Base-by-base conservation (phyloP, 495 filamentous ascomycete species). In the Physcia stellaris region DNA sequence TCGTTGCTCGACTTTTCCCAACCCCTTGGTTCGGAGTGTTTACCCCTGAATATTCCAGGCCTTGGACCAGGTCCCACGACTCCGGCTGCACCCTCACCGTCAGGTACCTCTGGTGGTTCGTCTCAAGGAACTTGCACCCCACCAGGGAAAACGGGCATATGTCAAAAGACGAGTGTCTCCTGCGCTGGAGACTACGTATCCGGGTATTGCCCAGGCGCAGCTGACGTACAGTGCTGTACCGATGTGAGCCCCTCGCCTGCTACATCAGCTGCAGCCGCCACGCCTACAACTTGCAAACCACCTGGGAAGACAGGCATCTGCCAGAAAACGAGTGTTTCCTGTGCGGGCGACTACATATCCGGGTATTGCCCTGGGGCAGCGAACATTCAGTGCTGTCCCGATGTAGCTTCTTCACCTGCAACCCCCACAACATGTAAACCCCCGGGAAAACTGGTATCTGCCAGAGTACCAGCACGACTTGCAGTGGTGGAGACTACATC, bases 1-100 rank as follows among this genome's bases (percentile, higher is more conserved):
- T 9, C 18, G 24, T 13, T 46, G 3, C 40, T 9, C 6, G 2
- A 19, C 6, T 9, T 17, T 11, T 27, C 34, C 1, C 13, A 32
- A 20, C 35, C 29, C 22, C 24, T 50, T 12, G 7, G 23, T 6
- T 32, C 33, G 3, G 4, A 18, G 2, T 50, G 47, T 32, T 47
- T 28, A n/a, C 47, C 47, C 18, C 24, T 50, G 11, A 29, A 6
- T 19, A 47, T 50, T 24, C 47, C 47, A 0, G 36, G 31, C 0
- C 17, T 46, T 17, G 19, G 12, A 17, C 17, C 21, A n/a, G n/a
- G n/a, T n/a, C n/a, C n/a, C n/a, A n/a, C n/a, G n/a, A n/a, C n/a
- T n/a, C n/a, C n/a, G n/a, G 21, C 35, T n/a, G 13, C 34, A 19
- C 31, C 31, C 26, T 28, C 26, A 16, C 31, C 31, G 6, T 6